Evolutionary conservation across 495 filamentous ascomycete species (phyloP).

Genomic region (Xylaria flabelliformis): DNA sequence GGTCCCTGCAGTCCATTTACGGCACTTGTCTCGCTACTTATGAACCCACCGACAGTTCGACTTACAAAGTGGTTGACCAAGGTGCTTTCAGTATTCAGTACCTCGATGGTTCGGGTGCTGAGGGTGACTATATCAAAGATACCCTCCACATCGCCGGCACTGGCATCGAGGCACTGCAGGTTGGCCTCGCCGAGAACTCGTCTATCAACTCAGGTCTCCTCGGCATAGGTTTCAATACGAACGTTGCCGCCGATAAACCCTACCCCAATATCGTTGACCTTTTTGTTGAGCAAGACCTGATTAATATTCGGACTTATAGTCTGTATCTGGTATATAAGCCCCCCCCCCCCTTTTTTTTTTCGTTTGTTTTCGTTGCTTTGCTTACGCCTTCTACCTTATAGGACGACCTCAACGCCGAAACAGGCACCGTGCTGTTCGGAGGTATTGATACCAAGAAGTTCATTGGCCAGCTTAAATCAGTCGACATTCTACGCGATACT

Average conservation of each 20-base stretch:
- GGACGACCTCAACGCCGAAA: slow-evolving; percentile 63
- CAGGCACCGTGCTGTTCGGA: slow-evolving; percentile 87
- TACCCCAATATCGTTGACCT: slow-evolving; percentile 83
- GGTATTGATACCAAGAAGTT: slow-evolving; percentile 89
- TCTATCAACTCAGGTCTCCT: slow-evolving; percentile 79
- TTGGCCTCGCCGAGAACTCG: slow-evolving; percentile 79
- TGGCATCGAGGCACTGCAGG: slow-evolving; percentile 71
- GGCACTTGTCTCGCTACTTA: slow-evolving; percentile 42
- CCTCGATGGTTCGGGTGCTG: slow-evolving; percentile 67
- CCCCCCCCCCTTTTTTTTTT: background rate
- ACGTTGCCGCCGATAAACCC: slow-evolving; percentile 67
- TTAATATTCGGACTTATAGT: slow-evolving; percentile 84
- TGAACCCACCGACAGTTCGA: slow-evolving; percentile 68
- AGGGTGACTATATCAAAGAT: slow-evolving; percentile 83
- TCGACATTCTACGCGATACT: slow-evolving; percentile 66
- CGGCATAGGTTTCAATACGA: slow-evolving; percentile 81
- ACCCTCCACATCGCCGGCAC: slow-evolving; percentile 70
- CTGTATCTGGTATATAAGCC: slow-evolving; percentile 66
- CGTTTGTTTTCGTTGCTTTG: background rate
- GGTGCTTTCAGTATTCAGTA: slow-evolving; percentile 82
- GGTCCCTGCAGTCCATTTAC: slow-evolving; percentile 41
- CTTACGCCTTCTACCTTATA: slow-evolving; percentile 17
- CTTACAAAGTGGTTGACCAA: slow-evolving; percentile 67
- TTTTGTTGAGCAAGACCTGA: slow-evolving; percentile 71
- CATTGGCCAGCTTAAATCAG: slow-evolving; percentile 69